These are phyloP conservation scores for Davidsoniella neocaledoniae DNA, from an alignment of 2,329 filamentous ascomycete species.

Conservation along the genomic window DNA sequence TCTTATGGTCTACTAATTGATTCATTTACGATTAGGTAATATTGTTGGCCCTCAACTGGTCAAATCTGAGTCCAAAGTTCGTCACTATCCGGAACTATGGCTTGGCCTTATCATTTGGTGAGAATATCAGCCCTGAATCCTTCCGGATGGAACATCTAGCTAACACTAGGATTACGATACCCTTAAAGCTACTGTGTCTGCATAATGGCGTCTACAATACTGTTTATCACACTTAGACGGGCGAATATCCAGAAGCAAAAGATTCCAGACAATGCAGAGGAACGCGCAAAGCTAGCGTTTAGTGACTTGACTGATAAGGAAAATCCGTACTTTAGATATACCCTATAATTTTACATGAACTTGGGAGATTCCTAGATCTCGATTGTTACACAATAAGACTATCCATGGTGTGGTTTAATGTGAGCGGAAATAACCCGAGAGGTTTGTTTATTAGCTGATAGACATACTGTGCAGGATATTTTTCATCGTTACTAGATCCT, in stretches of 20 bases:
- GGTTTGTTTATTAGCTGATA: neutral
- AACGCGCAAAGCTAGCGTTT: slow-evolving; percentile 49
- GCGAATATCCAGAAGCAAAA: slow-evolving; percentile 39
- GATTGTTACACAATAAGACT: no score
- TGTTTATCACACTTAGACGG: slow-evolving; percentile 41
- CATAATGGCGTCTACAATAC: slow-evolving; percentile 34
- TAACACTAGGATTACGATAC: neutral
- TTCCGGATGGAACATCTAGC: no score
- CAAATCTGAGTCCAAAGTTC: slow-evolving; percentile 42
- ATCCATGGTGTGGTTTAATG: no score
- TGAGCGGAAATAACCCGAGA: neutral
- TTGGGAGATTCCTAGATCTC: neutral
- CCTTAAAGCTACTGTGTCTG: slow-evolving; percentile 47
- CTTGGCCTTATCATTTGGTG: slow-evolving; percentile 46
- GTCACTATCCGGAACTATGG: slow-evolving; percentile 59
- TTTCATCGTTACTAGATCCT: neutral
- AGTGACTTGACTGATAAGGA: slow-evolving; percentile 52
- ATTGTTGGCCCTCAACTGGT: slow-evolving; percentile 61
- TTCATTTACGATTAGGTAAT: slow-evolving; percentile 24
- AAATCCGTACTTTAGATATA: slow-evolving; percentile 51
- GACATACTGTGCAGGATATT: neutral
- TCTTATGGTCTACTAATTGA: neutral
- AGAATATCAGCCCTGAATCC: slow-evolving; percentile 13
- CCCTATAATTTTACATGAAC: slow-evolving; percentile 14
- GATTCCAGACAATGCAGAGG: slow-evolving; percentile 31